These are phyloP conservation scores for Globisporangium nagaii DNA, from an alignment of 352 stramenopile genomes.

Conservation along the genomic window DNA sequence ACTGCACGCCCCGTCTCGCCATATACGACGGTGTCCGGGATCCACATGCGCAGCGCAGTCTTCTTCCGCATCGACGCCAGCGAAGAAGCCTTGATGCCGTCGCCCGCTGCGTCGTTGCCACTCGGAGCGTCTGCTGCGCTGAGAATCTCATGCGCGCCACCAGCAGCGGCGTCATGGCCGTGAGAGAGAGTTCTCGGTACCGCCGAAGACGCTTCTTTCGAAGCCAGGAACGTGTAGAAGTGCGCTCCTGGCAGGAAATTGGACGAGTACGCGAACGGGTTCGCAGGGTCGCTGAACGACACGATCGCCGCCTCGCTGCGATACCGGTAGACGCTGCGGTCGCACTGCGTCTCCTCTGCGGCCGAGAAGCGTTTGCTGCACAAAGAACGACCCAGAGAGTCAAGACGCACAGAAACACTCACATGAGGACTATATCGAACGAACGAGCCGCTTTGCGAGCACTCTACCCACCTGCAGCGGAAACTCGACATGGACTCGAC, in stretches of 20 bases:
- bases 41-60: constrained; percentile 45
- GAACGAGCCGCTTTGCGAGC: no score
- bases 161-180: not conserved
- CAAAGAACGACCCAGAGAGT: not conserved
- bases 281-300: constrained; percentile 50
- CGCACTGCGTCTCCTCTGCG: constrained; percentile 6
- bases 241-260: constrained; percentile 77
- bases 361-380: constrained; percentile 2
- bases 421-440: no score
- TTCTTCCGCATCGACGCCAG: constrained; percentile 10
- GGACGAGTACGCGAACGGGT: constrained; percentile 42
- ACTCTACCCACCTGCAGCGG: constrained; percentile 4
- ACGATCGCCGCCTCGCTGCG: constrained; percentile 44
- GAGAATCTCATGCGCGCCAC: not conserved
- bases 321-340: constrained; percentile 43
- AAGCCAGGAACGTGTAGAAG: constrained; percentile 74
- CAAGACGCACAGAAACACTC: no score
- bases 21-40: constrained; percentile 80
- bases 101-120: not conserved
- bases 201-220: constrained; percentile 22
- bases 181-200: not conserved
- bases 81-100: not conserved
- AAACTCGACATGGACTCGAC: constrained; percentile 17
- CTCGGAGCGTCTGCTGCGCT: not conserved
- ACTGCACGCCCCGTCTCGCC: constrained; percentile 63